Base-by-base conservation (phyloP, 345 rosid genomes). In the Clarkia xantiana region DNA sequence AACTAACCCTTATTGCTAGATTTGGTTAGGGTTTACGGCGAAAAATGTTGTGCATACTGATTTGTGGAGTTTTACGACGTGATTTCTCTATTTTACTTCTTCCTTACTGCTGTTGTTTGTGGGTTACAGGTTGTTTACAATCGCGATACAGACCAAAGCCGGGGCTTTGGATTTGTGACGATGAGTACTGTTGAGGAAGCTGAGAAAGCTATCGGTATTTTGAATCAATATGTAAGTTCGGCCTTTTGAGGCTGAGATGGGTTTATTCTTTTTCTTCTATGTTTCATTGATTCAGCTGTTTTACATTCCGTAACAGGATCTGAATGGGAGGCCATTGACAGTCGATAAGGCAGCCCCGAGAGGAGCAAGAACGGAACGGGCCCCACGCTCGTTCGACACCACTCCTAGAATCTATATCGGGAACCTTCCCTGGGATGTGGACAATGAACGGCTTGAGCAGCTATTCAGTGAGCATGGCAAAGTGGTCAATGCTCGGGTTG, bases 151-250 rank as follows among this genome's bases (percentile, higher is more conserved):
- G 91, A 90, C 54, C 79, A 68, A 61, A 91, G 98, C 50, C 84
- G 98, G n/a, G 98, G 98, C 15, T 91, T 91, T 53, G 98, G 98
- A 38, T 91, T 91, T 15, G 96, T 91, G 66, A 81, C 93, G 4
- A 86, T 91, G 94, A 86, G 96, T 63, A 71, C 81, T 0, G 84
- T 83, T 46, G 96, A 81, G 42, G 96, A 91, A 71, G 93, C 94
- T 18, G 98, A 91, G 51, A 76, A 63, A 62, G 98, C 94, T 54
- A 84, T 75, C 0, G 93, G 86, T 11, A 59, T 64, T 59, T 64
- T 81, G 40, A 61, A 79, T 56, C 76, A 77, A 51, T 80, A 76
- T 64, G 98, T 86, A 72, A 79, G 97, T 67, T 70, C 2, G 36
- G 36, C 1, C 6, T 2, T 1, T 29, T 1, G 8, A 29, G n/a